Conservation (phyloP, 257 asterid genomes). For the Solanum clarkiae region DNA sequence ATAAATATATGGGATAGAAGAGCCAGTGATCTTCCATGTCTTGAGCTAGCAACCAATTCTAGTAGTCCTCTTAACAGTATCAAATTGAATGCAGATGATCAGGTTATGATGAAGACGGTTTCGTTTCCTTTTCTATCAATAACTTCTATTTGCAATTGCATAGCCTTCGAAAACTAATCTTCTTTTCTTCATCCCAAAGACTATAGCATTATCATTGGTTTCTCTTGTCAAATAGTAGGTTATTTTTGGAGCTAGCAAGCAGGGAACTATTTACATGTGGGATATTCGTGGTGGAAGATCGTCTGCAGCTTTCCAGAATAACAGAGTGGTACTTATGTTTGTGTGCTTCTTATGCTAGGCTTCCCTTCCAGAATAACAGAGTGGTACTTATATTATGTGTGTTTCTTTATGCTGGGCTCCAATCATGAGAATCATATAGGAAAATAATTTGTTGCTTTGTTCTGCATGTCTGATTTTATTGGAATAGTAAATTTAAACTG, state of each 20-base stretch:
- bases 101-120: slow-evolving; percentile 29
- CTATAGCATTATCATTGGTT: background rate
- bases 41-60: slow-evolving; percentile 55
- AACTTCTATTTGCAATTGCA: background rate
- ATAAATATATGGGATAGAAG: slow-evolving; percentile 94
- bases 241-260: slow-evolving; percentile 78
- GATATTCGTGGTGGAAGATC: slow-evolving; percentile 92
- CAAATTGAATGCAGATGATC: slow-evolving; percentile 59
- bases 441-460: background rate
- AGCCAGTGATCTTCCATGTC: slow-evolving; percentile 55
- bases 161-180: background rate
- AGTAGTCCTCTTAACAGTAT: slow-evolving; percentile 58
- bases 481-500: background rate
- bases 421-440: background rate
- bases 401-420: background rate
- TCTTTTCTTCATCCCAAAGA: background rate
- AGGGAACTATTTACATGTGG: slow-evolving; percentile 72
- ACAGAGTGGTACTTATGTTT: slow-evolving; percentile 44
- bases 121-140: background rate
- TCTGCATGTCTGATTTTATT: background rate
- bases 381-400: slow-evolving; percentile 33
- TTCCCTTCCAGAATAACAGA: slow-evolving; percentile 41
- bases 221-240: slow-evolving; percentile 34
- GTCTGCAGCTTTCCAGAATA: slow-evolving; percentile 50
- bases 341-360: background rate